These are phyloP conservation scores for Chytridium lagenaria DNA, from an alignment of 371 early-diverging fungal genomes.

Conservation along the genomic window DNA sequence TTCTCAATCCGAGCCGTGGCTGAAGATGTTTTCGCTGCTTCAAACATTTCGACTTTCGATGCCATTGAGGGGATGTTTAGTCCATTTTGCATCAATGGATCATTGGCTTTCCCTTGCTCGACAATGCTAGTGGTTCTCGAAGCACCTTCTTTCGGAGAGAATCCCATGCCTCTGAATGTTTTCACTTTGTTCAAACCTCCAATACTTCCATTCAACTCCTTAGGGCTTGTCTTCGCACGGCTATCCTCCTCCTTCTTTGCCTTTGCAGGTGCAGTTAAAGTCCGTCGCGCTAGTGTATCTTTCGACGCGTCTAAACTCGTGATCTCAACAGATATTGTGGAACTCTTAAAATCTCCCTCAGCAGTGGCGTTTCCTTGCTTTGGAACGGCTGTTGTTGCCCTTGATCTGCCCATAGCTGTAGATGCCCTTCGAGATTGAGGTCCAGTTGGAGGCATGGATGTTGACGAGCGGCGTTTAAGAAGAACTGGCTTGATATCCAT, in stretches of 20 bases:
- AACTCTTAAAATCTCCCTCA: neutral
- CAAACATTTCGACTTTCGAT: neutral
- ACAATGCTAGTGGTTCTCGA: neutral
- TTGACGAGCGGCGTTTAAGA: neutral
- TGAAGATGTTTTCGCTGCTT: neutral
- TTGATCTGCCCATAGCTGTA: neutral
- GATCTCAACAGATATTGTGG: neutral
- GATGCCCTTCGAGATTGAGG: neutral
- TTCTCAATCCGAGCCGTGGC: neutral
- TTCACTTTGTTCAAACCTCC: neutral
- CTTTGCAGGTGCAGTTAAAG: neutral
- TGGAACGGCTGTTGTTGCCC: neutral
- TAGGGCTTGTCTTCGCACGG: neutral
- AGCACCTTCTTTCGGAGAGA: too few relatives aligned
- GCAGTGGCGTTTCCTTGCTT: neutral
- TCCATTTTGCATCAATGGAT: neutral
- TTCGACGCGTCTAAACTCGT: neutral
- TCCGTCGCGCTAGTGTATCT: neutral
- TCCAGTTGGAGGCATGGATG: neutral
- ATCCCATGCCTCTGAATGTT: neutral
- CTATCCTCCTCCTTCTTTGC: neutral
- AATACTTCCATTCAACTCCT: neutral
- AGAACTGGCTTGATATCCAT: neutral
- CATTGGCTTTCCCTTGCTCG: neutral
- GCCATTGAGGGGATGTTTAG: neutral